These are phyloP conservation scores for Blastocystis sp. DNA, from an alignment of 352 stramenopile genomes.

Conservation along the genomic window DNA sequence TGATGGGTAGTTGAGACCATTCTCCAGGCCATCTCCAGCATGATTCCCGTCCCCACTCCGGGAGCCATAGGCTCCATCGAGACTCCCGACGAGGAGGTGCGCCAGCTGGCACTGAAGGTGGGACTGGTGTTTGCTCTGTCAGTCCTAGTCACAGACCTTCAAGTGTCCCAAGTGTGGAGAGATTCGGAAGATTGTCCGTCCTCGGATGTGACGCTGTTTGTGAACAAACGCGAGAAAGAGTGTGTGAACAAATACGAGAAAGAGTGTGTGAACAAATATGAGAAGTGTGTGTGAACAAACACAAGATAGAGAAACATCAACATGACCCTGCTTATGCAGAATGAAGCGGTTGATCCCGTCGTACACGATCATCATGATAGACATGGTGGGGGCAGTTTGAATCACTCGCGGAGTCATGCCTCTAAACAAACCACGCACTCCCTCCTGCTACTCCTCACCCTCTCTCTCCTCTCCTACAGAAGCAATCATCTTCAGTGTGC, in stretches of 20 bases:
- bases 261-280: background rate
- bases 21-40: constrained; percentile 93
- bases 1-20: constrained; percentile 83
- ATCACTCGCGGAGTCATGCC: constrained; percentile 49
- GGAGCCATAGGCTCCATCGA: constrained; percentile 81
- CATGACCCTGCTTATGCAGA: constrained; percentile 18
- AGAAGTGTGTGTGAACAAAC: constrained; percentile 34
- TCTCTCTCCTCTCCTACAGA: background rate
- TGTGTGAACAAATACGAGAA: background rate
- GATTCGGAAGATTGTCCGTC: constrained; percentile 76
- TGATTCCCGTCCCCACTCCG: constrained; percentile 82
- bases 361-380: constrained; percentile 65
- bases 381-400: constrained; percentile 43
- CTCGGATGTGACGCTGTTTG: background rate
- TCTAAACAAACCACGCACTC: constrained; percentile 49
- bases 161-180: constrained; percentile 79
- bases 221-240: background rate
- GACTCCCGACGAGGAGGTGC: constrained; percentile 77
- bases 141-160: constrained; percentile 77
- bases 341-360: constrained; percentile 61
- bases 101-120: constrained; percentile 77
- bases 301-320: background rate
- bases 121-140: background rate
- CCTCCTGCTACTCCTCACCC: constrained; percentile 6
- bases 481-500: constrained; percentile 10